phyloP scores from a whole-genome alignment of 768 basidiomycete species.

The Suillus brevipes region DNA sequence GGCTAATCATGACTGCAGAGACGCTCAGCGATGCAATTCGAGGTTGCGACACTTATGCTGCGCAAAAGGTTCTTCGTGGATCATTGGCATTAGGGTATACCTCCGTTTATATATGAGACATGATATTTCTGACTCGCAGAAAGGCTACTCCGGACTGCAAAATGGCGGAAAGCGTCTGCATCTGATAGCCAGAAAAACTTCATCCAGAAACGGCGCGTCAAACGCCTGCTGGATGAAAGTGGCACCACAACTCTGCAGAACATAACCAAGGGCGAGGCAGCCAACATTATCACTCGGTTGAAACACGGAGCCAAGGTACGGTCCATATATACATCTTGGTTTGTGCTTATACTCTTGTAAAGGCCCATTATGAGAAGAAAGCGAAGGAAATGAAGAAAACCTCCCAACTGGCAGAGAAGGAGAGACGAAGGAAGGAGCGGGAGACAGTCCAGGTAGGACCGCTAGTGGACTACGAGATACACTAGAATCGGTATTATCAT shows the following conservation, averaged over 20 bases:
- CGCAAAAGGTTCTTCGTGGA: constrained; percentile 54
- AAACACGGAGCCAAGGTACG: constrained; percentile 74
- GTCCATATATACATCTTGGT: not conserved
- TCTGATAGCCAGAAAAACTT: constrained; percentile 59
- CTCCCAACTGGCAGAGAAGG: constrained; percentile 42
- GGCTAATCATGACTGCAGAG: constrained; percentile 53
- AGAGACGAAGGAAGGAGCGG: constrained; percentile 49
- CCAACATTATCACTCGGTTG: constrained; percentile 73
- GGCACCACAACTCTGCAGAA: constrained; percentile 32
- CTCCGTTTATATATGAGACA: constrained; percentile 9
- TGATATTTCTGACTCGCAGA: constrained; percentile 7
- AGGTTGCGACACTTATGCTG: constrained; percentile 69
- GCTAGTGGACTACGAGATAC: constrained; percentile 23
- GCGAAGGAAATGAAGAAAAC: constrained; percentile 41
- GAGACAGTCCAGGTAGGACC: constrained; percentile 66
- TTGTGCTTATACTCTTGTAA: constrained; percentile 6
- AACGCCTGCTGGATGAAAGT: constrained; percentile 24
- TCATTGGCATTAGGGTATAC: constrained; percentile 50
- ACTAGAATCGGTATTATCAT: not conserved
- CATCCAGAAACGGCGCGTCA: constrained; percentile 52
- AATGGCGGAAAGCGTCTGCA: constrained; percentile 65
- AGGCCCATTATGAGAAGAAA: constrained; percentile 62
- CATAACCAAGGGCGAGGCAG: constrained; percentile 79
- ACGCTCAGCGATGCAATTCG: constrained; percentile 60
- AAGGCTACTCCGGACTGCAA: constrained; percentile 63